Conservation (phyloP, 1,284 basidiomycete species). For the Ganoderma boninense region DNA sequence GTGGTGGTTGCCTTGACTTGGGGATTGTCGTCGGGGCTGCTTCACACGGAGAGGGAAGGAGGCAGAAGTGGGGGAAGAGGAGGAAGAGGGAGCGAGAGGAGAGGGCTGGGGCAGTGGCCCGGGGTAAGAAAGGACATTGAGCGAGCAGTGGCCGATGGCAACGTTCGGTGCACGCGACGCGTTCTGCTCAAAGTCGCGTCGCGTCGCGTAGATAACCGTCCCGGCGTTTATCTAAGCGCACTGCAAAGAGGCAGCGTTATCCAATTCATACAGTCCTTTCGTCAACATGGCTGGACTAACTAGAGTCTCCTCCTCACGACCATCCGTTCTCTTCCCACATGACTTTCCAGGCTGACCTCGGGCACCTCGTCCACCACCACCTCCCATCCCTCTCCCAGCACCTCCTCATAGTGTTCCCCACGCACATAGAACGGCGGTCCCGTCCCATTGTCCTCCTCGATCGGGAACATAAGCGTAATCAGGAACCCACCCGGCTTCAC, state of each 20-base stretch:
- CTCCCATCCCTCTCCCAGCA: conserved; percentile 59
- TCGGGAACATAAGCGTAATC: conserved; percentile 64
- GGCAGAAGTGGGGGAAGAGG: not conserved
- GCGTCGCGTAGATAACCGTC: not conserved
- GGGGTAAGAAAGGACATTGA: not conserved
- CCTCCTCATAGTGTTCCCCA: conserved; percentile 63
- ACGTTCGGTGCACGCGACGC: not conserved
- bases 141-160: not conserved
- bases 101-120: not conserved
- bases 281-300: too few species aligned
- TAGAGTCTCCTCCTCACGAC: conserved; percentile 56
- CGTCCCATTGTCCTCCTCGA: conserved; percentile 56
- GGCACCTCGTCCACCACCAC: conserved; percentile 63
- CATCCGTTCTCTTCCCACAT: conserved; percentile 55
- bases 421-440: conserved; percentile 74
- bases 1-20: not conserved
- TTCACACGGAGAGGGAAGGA: not conserved
- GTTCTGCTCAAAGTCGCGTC: not conserved
- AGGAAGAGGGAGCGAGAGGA: not conserved
- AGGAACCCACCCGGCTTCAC: conserved; percentile 67
- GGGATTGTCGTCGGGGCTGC: not conserved
- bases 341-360: conserved; percentile 45
- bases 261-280: too few species aligned
- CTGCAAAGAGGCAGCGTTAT: too few species aligned
- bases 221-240: not conserved